phyloP scores from a whole-genome alignment of 495 filamentous ascomycete species.

The Hypoxylon intermedium region DNA sequence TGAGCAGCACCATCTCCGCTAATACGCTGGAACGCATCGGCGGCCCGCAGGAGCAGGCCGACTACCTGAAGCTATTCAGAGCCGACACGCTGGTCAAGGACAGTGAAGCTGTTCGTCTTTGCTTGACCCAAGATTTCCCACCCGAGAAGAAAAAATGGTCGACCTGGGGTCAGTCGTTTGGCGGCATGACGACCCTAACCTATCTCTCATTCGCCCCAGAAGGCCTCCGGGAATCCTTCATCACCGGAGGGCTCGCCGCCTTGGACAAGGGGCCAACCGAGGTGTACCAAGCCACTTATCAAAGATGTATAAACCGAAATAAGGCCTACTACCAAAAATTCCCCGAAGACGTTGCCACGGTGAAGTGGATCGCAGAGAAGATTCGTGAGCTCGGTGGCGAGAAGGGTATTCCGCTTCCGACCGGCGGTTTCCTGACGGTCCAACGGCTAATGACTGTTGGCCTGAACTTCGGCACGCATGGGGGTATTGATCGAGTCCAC shows the following conservation, averaged over 20 bases:
- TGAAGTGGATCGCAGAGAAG: constrained; percentile 70
- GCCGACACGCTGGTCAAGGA: constrained; percentile 90
- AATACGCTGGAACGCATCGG: constrained; percentile 70
- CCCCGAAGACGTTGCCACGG: constrained; percentile 76
- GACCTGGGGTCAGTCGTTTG: constrained; percentile 88
- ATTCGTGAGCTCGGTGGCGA: constrained; percentile 58
- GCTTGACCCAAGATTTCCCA: constrained; percentile 72
- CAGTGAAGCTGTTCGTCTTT: constrained; percentile 81
- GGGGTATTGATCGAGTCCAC: constrained; percentile 73
- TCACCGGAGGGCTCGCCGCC: constrained; percentile 82
- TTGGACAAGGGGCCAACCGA: constrained; percentile 72
- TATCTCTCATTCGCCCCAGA: constrained; percentile 84
- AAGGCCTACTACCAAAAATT: constrained; percentile 82
- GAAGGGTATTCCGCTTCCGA: constrained; percentile 63
- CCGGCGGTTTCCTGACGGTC: constrained; percentile 72
- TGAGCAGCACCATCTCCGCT: constrained; percentile 79
- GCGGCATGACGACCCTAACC: constrained; percentile 81
- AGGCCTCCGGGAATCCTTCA: constrained; percentile 80
- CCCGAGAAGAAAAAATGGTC: constrained; percentile 78
- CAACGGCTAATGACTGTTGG: constrained; percentile 77
- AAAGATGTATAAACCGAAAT: constrained; percentile 70
- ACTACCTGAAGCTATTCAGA: constrained; percentile 84
- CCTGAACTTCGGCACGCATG: constrained; percentile 76
- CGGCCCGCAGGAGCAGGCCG: constrained; percentile 68
- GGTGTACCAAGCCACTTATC: constrained; percentile 75